Evolutionary conservation across 108 stramenopile genomes (phyloP), one percentile per base, ranked within the genome.

Genomic region (Nannochloropsis salina): DNA sequence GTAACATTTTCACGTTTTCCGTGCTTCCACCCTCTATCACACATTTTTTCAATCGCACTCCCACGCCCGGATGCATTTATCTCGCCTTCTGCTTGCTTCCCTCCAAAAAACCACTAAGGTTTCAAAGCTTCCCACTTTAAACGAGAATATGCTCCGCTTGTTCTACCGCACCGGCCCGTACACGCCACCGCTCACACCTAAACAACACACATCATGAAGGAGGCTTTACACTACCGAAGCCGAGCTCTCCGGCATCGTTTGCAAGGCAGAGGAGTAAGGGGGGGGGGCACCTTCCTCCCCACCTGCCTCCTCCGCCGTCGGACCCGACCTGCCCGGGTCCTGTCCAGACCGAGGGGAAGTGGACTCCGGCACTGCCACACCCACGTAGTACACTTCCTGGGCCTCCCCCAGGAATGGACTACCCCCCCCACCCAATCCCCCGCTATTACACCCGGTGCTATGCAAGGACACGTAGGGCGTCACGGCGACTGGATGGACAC

Each of bases 401-500:
- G 8, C 61, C 15, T 15, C 3, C 15, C 61, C n/a, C 31, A 31
- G 31, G 31, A 31, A 31, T 31, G 31, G 31, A 31, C 31, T 1
- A 31, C 31, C 31, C 31, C 31, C 31, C 31, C 31, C 0, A 31
- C 0, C 31, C 31, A 0, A 31, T 31, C 31, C 31, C 15, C 61
- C n/a, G n/a, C 8, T 74, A 0, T n/a, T 74, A 0, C 4, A n/a
- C 20, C 6, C n/a, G 61, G 20, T 74, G 61, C 61, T 8, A 74
- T 74, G 61, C 61, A 74, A n/a, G 5, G 61, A 74, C 20, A 74
- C n/a, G 61, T 74, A 74, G 3, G 61, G 61, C 20, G 61, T 74
- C 61, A 74, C 61, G n/a, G 61, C n/a, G 61, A n/a, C 61, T n/a
- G 61, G 61, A 8, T 74, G 61, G 61, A 74, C 61, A 74, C n/a